These are phyloP conservation scores for Solanum aculeatissimum DNA, from an alignment of 305 asterid species.

Conservation along the genomic window DNA sequence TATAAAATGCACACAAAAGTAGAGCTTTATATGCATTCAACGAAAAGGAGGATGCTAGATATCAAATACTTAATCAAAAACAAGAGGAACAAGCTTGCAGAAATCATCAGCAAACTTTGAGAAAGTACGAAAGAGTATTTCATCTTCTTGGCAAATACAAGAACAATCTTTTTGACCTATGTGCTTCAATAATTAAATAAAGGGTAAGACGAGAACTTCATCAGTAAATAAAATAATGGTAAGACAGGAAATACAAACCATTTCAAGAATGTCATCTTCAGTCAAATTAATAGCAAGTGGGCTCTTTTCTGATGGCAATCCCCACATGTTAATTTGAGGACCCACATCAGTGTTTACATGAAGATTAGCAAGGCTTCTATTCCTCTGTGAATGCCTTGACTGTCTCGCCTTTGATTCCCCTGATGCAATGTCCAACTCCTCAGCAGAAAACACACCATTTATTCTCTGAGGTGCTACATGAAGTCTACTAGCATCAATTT, in stretches of 20 bases:
- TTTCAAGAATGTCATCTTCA: constrained; percentile 83
- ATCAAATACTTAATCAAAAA: neutral
- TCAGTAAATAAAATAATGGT: neutral
- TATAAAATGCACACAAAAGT: neutral
- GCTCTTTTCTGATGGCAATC: constrained; percentile 46
- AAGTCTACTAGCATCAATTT: constrained; percentile 51
- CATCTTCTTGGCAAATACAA: neutral
- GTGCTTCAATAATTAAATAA: neutral
- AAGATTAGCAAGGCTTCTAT: constrained; percentile 23
- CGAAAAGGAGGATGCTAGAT: neutral
- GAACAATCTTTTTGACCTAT: neutral
- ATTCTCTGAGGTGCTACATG: constrained; percentile 34
- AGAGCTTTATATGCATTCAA: neutral
- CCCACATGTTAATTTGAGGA: constrained; percentile 33
- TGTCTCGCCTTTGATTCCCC: constrained; percentile 24
- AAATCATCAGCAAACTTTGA: neutral
- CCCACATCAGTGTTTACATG: constrained; percentile 11
- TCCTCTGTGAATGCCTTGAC: constrained; percentile 19
- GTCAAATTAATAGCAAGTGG: constrained; percentile 45
- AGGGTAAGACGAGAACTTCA: neutral
- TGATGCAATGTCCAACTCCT: constrained; percentile 21
- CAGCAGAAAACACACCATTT: constrained; percentile 19
- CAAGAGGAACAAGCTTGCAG: neutral
- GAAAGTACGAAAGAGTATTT: neutral
- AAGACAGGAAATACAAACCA: constrained; percentile 44